Conservation (phyloP, 2,329 filamentous ascomycete species). For the Ceratocystis albifundus region DNA sequence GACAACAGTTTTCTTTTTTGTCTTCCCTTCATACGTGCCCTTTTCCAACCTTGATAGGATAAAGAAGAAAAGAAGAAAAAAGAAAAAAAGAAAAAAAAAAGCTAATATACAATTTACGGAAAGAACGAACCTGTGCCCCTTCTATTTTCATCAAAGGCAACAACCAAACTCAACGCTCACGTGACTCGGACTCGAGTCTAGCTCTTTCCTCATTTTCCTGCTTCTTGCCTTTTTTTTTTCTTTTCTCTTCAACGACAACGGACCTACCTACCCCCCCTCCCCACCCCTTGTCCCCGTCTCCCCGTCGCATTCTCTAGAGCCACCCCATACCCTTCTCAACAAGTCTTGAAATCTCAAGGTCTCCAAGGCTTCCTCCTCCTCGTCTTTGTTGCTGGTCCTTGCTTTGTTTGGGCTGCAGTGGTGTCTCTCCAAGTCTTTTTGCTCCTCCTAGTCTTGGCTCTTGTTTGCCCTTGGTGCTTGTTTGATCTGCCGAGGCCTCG, state of each 20-base stretch:
- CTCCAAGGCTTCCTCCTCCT: neutral
- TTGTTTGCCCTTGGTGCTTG: slow-evolving; percentile 14
- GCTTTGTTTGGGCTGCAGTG: slow-evolving; percentile 15
- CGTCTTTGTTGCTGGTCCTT: slow-evolving; percentile 17
- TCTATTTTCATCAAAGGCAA: neutral
- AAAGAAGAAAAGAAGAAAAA: no score
- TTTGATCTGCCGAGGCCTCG: slow-evolving; percentile 12
- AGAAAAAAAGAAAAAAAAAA: no score
- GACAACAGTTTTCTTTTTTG: neutral
- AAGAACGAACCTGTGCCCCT: neutral
- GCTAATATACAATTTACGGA: neutral
- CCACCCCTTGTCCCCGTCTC: neutral
- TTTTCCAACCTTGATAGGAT: neutral
- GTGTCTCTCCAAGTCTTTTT: slow-evolving; percentile 6
- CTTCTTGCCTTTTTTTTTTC: neutral
- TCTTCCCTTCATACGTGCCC: neutral
- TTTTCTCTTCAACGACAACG: neutral
- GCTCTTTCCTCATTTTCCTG: neutral
- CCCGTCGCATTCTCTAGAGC: neutral
- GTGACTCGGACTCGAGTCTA: neutral
- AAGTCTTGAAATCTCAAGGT: neutral
- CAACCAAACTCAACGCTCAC: neutral
- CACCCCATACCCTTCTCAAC: slow-evolving; percentile 14
- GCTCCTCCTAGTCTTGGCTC: slow-evolving; percentile 8
- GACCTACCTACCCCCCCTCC: no score